Base-by-base conservation (phyloP, 1,284 basidiomycete species). In the Melampsora larici-populina region DNA sequence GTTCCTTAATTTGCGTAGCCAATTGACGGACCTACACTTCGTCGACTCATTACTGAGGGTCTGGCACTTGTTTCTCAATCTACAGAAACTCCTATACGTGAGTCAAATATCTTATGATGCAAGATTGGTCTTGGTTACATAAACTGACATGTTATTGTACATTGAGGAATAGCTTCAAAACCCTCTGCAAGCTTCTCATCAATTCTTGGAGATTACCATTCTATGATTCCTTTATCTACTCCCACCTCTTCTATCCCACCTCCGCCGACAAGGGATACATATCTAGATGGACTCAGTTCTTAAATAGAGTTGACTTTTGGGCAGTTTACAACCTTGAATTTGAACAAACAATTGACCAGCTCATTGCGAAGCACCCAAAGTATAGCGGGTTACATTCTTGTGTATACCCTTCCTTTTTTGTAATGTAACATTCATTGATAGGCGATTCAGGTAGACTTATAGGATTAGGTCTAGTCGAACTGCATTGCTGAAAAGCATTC, bases 31-130 rank as follows among this genome's bases (percentile, higher is more conserved):
- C 48, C 65, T 48, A 58, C 73, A n/a, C 31, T 76, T 21, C 64
- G 73, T 17, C 66, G 51, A 60, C 60, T 18, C 17, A 76, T 76
- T 31, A 76, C 73, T 33, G 73, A 67, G 65, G 73, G 73, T 24
- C 36, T 76, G 21, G 46, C 73, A 11, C 48, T 11, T 60, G 40
- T 68, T 7, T 58, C 73, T 21, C 49, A 64, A 29, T 13, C 73
- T 18, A 31, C 55, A 3, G 33, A 36, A 26, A 21, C 64, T 31
- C 31, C 26, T 21, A 46, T 24, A 29, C 36, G 73, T 55, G 60
- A 76, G 65, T 69, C 21, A 26, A 40, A 1, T 36, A 31, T 46
- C 21, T n/a, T 24, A 58, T 9, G 15, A 21, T 15, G 51, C 9
- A 36, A 24, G 21, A 46, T 13, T 2, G 7, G 29, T 15, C 9